These are phyloP conservation scores for Trypanosoma avium DNA, from an alignment of 208 protist genomes.

Conservation along the genomic window DNA sequence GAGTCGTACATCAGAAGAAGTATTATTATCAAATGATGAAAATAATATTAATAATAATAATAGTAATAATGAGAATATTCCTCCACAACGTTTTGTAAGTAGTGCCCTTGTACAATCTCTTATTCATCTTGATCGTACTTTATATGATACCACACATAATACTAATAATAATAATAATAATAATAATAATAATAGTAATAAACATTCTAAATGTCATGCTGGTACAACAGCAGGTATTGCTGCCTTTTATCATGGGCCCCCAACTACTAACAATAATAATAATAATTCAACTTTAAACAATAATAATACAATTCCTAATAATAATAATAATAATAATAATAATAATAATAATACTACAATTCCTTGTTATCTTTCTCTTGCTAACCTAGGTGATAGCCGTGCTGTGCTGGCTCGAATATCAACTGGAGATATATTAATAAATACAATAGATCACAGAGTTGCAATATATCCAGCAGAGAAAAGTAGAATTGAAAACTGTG, in stretches of 20 bases:
- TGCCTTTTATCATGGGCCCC: slow-evolving; percentile 27
- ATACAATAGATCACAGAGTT: slow-evolving; percentile 65
- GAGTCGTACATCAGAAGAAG: slow-evolving; percentile 1
- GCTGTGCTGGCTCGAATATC: slow-evolving; percentile 47
- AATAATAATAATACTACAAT: neutral
- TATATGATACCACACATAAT: slow-evolving; percentile 37
- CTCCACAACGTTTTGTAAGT: slow-evolving; percentile 45
- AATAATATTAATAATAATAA: slow-evolving; percentile 2
- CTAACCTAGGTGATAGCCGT: slow-evolving; percentile 78
- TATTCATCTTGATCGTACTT: slow-evolving; percentile 65
- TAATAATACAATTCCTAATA: no score
- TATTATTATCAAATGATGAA: neutral
- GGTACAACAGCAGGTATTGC: slow-evolving; percentile 60
- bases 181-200: no score
- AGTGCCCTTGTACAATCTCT: slow-evolving; percentile 66
- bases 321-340: no score
- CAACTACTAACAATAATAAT: no score
- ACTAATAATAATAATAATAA: no score
- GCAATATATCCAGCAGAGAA: slow-evolving; percentile 34
- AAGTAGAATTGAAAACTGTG: slow-evolving; percentile 30
- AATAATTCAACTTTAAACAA: no score
- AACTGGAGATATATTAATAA: slow-evolving; percentile 36
- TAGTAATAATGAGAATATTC: slow-evolving; percentile 7
- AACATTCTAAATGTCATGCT: no score
- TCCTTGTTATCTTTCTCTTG: slow-evolving; percentile 44